phyloP scores from a whole-genome alignment of 2,329 filamentous ascomycete species.

The Nakataea oryzae region DNA sequence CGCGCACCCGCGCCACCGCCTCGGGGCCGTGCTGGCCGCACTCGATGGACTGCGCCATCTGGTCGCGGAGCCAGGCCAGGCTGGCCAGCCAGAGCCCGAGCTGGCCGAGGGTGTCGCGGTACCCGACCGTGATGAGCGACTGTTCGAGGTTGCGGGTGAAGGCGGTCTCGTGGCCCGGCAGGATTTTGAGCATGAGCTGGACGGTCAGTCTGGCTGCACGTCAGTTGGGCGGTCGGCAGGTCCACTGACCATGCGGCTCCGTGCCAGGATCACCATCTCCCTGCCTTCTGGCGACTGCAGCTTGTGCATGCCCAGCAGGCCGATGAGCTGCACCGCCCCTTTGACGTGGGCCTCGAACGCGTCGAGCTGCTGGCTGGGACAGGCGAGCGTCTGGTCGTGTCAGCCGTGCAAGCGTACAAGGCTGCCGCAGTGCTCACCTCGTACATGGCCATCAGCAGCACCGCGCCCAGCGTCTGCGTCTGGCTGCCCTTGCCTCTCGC shows the following conservation, averaged over 20 bases:
- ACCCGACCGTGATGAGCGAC: background rate
- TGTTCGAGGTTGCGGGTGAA: background rate
- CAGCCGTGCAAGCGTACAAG: background rate
- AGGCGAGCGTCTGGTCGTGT: background rate
- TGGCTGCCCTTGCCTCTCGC: background rate
- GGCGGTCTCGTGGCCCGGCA: background rate
- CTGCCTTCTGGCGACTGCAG: background rate
- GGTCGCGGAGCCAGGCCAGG: background rate
- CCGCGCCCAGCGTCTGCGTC: background rate
- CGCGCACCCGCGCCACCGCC: background rate
- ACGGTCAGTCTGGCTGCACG: too few relatives aligned
- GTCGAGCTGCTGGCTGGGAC: background rate
- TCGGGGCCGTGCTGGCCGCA: background rate
- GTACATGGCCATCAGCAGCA: background rate
- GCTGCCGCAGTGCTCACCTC: background rate
- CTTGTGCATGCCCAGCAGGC: background rate
- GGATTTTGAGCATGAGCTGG: background rate
- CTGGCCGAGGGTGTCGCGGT: background rate
- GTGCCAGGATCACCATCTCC: background rate
- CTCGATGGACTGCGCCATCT: background rate
- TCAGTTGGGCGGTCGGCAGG: background rate
- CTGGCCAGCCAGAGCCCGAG: background rate
- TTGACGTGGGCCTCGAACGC: slow-evolving; percentile 1
- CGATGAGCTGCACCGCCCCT: background rate
- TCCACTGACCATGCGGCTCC: background rate